phyloP scores from a whole-genome alignment of 2,329 filamentous ascomycete genomes.

The Clonostachys solani region DNA sequence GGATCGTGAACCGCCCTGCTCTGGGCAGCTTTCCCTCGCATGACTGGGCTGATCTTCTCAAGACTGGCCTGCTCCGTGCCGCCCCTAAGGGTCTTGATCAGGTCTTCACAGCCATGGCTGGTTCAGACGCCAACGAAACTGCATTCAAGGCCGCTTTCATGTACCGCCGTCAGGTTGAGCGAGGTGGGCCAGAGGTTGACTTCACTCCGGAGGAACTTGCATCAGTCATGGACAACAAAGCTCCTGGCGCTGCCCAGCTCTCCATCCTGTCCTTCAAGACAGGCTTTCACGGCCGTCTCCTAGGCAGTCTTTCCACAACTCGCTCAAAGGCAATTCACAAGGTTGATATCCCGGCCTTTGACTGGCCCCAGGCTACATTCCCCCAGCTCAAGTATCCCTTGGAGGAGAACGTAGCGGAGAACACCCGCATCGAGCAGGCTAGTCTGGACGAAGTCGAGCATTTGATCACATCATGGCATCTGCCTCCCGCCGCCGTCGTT shows the following conservation, averaged over 20 bases:
- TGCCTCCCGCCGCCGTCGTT: conserved; percentile 76
- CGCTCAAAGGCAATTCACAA: conserved; percentile 94
- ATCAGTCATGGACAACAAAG: conserved; percentile 74
- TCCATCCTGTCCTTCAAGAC: conserved; percentile 88
- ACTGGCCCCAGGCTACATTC: conserved; percentile 91
- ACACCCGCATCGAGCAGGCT: conserved; percentile 74
- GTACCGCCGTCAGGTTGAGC: conserved; percentile 78
- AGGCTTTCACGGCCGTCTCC: conserved; percentile 86
- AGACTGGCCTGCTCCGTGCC: conserved; percentile 75
- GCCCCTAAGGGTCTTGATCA: conserved; percentile 81
- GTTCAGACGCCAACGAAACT: conserved; percentile 90
- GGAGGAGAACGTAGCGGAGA: conserved; percentile 73
- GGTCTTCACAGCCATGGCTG: conserved; percentile 86
- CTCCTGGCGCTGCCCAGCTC: conserved; percentile 70
- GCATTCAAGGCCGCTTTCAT: conserved; percentile 97
- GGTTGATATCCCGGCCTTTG: conserved; percentile 88
- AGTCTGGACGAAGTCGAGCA: conserved; percentile 81
- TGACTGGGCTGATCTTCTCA: conserved; percentile 77
- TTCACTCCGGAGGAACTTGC: conserved; percentile 75
- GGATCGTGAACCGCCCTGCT: conserved; percentile 84
- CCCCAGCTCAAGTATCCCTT: conserved; percentile 83
- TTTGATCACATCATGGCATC: conserved; percentile 73
- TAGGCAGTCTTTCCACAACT: conserved; percentile 82
- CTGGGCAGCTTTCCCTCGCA: conserved; percentile 86
- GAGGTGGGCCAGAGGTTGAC: conserved; percentile 68